Conservation (phyloP, 2,329 filamentous ascomycete species). For the Stachybotrys elegans region DNA sequence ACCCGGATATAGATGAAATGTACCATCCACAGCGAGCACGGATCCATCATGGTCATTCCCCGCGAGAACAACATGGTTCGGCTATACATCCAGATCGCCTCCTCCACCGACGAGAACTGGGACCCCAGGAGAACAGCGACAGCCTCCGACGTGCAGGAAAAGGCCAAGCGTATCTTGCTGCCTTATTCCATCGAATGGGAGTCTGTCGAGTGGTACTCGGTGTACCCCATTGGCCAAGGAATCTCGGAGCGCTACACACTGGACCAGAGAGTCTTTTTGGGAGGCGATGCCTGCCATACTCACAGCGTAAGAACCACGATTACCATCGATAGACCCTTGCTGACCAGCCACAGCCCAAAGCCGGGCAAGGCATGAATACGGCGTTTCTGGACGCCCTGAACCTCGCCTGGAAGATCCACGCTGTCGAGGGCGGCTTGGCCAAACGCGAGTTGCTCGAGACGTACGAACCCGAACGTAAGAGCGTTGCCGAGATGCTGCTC, state of each 20-base stretch:
- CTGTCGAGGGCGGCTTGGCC: slow-evolving; percentile 79
- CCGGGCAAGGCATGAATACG: slow-evolving; percentile 76
- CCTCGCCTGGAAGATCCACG: slow-evolving; percentile 93
- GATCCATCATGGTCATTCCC: slow-evolving; percentile 77
- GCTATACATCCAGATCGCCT: slow-evolving; percentile 64
- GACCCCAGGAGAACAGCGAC: slow-evolving; percentile 59
- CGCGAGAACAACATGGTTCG: slow-evolving; percentile 64
- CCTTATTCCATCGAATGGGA: slow-evolving; percentile 66
- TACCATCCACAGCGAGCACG: slow-evolving; percentile 68
- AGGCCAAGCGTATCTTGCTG: slow-evolving; percentile 59
- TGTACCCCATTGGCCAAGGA: slow-evolving; percentile 72
- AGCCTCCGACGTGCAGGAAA: slow-evolving; percentile 56
- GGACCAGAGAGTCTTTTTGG: slow-evolving; percentile 67
- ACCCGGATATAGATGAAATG: slow-evolving; percentile 60
- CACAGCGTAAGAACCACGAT: slow-evolving; percentile 54
- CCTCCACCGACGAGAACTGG: slow-evolving; percentile 56
- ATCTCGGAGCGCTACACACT: slow-evolving; percentile 64
- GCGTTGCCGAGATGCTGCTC: slow-evolving; percentile 77
- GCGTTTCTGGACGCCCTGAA: slow-evolving; percentile 80
- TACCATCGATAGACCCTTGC: background rate
- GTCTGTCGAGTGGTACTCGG: slow-evolving; percentile 67
- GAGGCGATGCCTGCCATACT: slow-evolving; percentile 74
- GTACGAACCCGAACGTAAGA: slow-evolving; percentile 81
- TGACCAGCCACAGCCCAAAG: slow-evolving; percentile 58
- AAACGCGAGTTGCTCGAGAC: slow-evolving; percentile 70